phyloP scores from a whole-genome alignment of 306 rosid species.

The Sicyos baderoa region DNA sequence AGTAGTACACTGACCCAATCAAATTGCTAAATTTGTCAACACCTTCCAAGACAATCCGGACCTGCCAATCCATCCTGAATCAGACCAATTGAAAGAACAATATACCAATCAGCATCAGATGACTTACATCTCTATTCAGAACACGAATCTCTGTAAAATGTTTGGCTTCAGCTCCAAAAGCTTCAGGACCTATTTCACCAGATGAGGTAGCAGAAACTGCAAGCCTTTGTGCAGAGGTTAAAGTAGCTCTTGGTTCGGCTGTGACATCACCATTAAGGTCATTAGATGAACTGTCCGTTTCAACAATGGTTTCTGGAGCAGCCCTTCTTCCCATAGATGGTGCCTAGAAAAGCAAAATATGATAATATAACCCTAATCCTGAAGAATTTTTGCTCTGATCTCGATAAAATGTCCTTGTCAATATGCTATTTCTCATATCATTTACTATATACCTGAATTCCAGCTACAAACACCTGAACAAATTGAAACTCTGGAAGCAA shows the following conservation, averaged over 20 bases:
- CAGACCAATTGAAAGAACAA: slow-evolving; percentile 21
- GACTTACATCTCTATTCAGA: slow-evolving; percentile 70
- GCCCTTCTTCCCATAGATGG: slow-evolving; percentile 95
- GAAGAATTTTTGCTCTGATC: background rate
- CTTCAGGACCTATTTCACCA: slow-evolving; percentile 55
- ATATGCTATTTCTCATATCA: background rate
- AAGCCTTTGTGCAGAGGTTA: slow-evolving; percentile 94
- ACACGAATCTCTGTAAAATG: slow-evolving; percentile 93
- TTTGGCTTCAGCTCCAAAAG: slow-evolving; percentile 81
- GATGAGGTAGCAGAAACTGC: slow-evolving; percentile 55
- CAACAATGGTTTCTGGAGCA: slow-evolving; percentile 44
- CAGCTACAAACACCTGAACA: slow-evolving; percentile 88
- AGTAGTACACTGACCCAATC: slow-evolving; percentile 88
- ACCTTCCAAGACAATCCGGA: slow-evolving; percentile 87
- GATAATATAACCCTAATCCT: background rate
- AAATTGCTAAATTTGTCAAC: slow-evolving; percentile 91
- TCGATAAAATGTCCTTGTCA: background rate
- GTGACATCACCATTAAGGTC: slow-evolving; percentile 60
- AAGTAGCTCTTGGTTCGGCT: slow-evolving; percentile 58
- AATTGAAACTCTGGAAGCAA: slow-evolving; percentile 89
- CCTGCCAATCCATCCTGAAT: slow-evolving; percentile 49
- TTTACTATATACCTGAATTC: slow-evolving; percentile 58
- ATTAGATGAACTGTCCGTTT: slow-evolving; percentile 41
- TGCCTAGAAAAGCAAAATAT: slow-evolving; percentile 36
- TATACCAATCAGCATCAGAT: slow-evolving; percentile 13